These are phyloP conservation scores for Beauveria varroae DNA, from an alignment of 2,329 filamentous ascomycete species.

Conservation along the genomic window DNA sequence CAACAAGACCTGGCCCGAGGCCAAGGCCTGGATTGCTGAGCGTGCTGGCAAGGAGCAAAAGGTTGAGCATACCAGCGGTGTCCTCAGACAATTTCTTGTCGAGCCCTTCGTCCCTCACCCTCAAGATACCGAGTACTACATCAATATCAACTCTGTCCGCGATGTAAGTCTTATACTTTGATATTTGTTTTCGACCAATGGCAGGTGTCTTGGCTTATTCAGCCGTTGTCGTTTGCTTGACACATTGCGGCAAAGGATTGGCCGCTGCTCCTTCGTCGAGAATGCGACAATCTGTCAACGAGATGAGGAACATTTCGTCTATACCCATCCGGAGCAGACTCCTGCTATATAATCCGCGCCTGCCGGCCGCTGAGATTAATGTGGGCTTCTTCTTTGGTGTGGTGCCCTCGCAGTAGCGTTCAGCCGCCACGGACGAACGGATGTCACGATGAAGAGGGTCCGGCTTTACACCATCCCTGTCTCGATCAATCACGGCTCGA, in stretches of 20 bases:
- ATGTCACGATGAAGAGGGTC: conserved; percentile 27
- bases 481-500: conserved; percentile 8
- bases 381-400: conserved; percentile 10
- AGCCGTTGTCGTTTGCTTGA: background rate
- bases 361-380: background rate
- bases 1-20: conserved; percentile 96
- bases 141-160: conserved; percentile 99
- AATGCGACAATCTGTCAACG: background rate
- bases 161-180: conserved; percentile 64
- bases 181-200: conserved; percentile 11
- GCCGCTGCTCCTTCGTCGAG: background rate
- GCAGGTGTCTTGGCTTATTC: conserved; percentile 6
- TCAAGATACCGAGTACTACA: conserved; percentile 96
- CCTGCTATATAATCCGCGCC: background rate
- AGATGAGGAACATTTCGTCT: background rate
- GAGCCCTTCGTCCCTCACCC: conserved; percentile 98
- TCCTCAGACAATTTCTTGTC: conserved; percentile 90
- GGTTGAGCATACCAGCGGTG: conserved; percentile 86
- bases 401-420: conserved; percentile 21
- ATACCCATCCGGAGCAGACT: background rate
- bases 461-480: conserved; percentile 8
- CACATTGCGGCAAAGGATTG: background rate
- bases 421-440: conserved; percentile 30
- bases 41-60: conserved; percentile 86
- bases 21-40: conserved; percentile 87